Base-by-base conservation (phyloP, 192 early-diverging fungal species). In the Rhizophagus sp. region DNA sequence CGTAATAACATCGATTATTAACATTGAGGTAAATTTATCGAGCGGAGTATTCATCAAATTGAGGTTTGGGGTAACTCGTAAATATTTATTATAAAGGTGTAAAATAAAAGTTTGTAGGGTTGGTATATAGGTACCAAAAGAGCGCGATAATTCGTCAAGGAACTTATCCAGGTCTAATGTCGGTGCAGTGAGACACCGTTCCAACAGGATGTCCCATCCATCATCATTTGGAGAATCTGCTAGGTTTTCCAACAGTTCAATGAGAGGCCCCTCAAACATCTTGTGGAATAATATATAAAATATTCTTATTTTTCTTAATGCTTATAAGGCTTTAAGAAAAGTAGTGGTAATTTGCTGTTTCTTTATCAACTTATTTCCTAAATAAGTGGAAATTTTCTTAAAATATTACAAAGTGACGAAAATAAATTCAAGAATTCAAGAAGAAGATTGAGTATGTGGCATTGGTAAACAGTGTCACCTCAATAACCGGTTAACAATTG, bases 161-260 rank as follows among this genome's bases (percentile, higher is more conserved):
- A 74, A 74, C 25, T 74, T 41, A 6, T 74, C 47, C 1, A 74
- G 13, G 1, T 74, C 72, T 1, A 3, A 13, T 30, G 3, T 30
- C 2, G 72, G 50, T 13, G 50, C 72, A 22, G 27, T 74, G 47
- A 30, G 44, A 52, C 72, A 74, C 11, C 50, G 44, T 17, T 15
- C 30, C 13, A 74, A 3, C 24, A 74, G 11, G 19, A 41, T 7
- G 6, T 41, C 39, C 27, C 22, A 19, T 61, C 15, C 36, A 39
- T 57, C 25, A 57, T 74, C 47, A 52, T 52, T 36, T 25, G 61
- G 25, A 30, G 72, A 25, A 30, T 24, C 11, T 30, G 72, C 2
- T 4, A 74, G 49, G 49, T 50, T 11, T 30, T 74, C 72, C 25
- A 74, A 15, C 27, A 74, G 72, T 74, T 74, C 50, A 57, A 57